Evolutionary conservation across 2,329 filamentous ascomycete genomes (phyloP).

Genomic region (Talaromyces sp.): DNA sequence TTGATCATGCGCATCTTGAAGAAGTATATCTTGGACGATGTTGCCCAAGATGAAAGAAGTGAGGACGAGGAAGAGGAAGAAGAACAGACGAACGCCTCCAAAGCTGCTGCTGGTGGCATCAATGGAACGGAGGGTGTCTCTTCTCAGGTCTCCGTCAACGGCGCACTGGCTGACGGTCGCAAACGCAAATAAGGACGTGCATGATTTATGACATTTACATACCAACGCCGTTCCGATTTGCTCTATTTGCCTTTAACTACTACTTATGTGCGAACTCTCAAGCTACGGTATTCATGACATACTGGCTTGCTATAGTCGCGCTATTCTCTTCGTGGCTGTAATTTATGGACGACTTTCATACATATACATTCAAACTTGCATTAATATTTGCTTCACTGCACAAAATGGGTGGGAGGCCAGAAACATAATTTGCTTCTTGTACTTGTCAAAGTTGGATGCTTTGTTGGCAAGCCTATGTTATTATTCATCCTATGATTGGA

Average conservation of each 20-base stretch:
- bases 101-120: slow-evolving; percentile 23
- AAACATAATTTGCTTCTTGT: slow-evolving; percentile 1
- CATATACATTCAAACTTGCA: slow-evolving; percentile 14
- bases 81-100: slow-evolving; percentile 22
- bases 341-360: slow-evolving; percentile 9
- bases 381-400: slow-evolving; percentile 5
- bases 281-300: background rate
- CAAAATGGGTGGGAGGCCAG: background rate
- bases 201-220: slow-evolving; percentile 12
- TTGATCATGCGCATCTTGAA: slow-evolving; percentile 45
- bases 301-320: background rate
- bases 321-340: slow-evolving; percentile 3
- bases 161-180: slow-evolving; percentile 30
- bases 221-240: slow-evolving; percentile 1
- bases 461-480: background rate
- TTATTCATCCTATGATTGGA: background rate
- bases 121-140: slow-evolving; percentile 30
- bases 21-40: slow-evolving; percentile 41
- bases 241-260: background rate
- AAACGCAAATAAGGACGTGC: slow-evolving; percentile 10
- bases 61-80: slow-evolving; percentile 46
- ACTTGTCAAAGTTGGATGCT: background rate
- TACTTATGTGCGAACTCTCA: background rate
- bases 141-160: slow-evolving; percentile 40
- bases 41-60: slow-evolving; percentile 43